Conservation (phyloP, 768 basidiomycete species). For the Pleurotus sapidus region DNA sequence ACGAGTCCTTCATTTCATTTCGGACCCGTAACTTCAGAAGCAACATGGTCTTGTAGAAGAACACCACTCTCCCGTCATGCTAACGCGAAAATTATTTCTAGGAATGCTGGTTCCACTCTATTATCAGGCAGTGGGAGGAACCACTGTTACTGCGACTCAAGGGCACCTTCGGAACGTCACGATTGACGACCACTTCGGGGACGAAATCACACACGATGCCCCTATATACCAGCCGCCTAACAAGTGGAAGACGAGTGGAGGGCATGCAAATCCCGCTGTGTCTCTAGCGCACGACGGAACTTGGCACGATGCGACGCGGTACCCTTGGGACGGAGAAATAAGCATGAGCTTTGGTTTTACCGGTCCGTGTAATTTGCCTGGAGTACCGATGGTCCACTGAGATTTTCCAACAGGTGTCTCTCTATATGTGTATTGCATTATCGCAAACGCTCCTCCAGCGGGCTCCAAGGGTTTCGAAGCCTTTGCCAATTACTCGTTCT, state of each 20-base stretch:
- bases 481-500: neutral
- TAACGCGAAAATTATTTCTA: too few species aligned
- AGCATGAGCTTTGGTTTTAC: neutral
- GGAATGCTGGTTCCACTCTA: too few species aligned
- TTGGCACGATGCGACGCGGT: neutral
- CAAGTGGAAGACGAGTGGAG: neutral
- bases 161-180: neutral
- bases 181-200: neutral
- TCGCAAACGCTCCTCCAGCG: neutral
- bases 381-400: too few species aligned
- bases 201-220: neutral
- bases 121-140: too few species aligned
- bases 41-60: too few species aligned
- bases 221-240: neutral
- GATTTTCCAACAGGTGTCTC: neutral
- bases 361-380: neutral
- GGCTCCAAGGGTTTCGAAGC: neutral
- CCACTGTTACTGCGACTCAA: too few species aligned
- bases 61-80: too few species aligned
- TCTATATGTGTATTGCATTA: slow-evolving; percentile 1
- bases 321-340: neutral
- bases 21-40: too few species aligned
- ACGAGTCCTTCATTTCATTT: too few species aligned
- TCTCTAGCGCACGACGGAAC: neutral
- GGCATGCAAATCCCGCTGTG: neutral